Conservation (phyloP, 2,329 filamentous ascomycete genomes). For the Torrubiella hemipterigena region DNA sequence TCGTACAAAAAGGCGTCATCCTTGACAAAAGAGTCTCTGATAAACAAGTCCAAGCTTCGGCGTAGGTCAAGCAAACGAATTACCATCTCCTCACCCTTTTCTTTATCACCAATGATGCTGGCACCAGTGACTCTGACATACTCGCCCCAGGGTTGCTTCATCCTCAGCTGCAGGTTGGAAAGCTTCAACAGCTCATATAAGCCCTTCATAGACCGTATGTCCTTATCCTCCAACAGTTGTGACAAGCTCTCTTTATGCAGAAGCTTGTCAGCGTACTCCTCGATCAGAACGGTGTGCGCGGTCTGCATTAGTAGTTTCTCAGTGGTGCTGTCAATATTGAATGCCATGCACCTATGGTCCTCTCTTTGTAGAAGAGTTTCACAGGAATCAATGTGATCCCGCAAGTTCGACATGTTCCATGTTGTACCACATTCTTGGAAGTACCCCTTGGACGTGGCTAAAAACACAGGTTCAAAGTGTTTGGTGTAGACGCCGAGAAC, state of each 20-base stretch:
- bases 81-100: slow-evolving; percentile 76
- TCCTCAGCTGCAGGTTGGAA: slow-evolving; percentile 54
- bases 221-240: slow-evolving; percentile 59
- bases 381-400: slow-evolving; percentile 63
- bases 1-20: slow-evolving; percentile 68
- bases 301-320: slow-evolving; percentile 62
- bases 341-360: slow-evolving; percentile 63
- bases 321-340: slow-evolving; percentile 73
- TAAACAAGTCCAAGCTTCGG: slow-evolving; percentile 62
- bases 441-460: slow-evolving; percentile 55
- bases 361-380: slow-evolving; percentile 60
- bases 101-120: slow-evolving; percentile 67
- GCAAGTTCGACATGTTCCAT: slow-evolving; percentile 51
- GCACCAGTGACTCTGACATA: slow-evolving; percentile 71
- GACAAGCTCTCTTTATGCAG: slow-evolving; percentile 56
- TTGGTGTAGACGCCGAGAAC: slow-evolving; percentile 71
- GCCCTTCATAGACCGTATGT: slow-evolving; percentile 57
- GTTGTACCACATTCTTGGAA: slow-evolving; percentile 58
- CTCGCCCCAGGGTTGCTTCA: slow-evolving; percentile 62
- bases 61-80: slow-evolving; percentile 71
- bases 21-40: slow-evolving; percentile 63
- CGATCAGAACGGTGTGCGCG: slow-evolving; percentile 62
- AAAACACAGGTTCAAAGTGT: slow-evolving; percentile 66
- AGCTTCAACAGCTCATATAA: slow-evolving; percentile 70
- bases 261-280: slow-evolving; percentile 52